phyloP scores from a whole-genome alignment of 2,329 filamentous ascomycete species.

The Aspergillus sp. region DNA sequence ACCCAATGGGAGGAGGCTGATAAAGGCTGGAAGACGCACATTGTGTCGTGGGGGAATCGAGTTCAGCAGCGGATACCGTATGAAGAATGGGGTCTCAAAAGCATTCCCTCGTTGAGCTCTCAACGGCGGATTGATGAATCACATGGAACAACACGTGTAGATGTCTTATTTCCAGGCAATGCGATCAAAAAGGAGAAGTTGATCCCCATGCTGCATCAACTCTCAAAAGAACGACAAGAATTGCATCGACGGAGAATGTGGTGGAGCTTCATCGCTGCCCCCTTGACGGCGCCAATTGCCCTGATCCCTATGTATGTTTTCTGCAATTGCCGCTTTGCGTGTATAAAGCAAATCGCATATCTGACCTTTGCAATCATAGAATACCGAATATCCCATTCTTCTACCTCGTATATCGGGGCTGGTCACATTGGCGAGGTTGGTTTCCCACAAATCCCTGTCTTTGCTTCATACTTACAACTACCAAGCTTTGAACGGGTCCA shows the following conservation, averaged over 20 bases:
- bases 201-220: conserved; percentile 61
- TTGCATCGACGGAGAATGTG: conserved; percentile 75
- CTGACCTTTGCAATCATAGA: conserved; percentile 45
- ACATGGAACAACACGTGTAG: conserved; percentile 66
- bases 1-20: conserved; percentile 82
- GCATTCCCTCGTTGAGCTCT: conserved; percentile 76
- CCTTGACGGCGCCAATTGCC: conserved; percentile 77
- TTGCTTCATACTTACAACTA: conserved; percentile 19
- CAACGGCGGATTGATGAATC: conserved; percentile 64
- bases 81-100: conserved; percentile 98
- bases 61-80: conserved; percentile 85
- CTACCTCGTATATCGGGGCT: conserved; percentile 85
- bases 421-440: conserved; percentile 77
- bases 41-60: conserved; percentile 83
- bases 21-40: conserved; percentile 80
- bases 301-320: conserved; percentile 75
- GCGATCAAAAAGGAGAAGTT: conserved; percentile 67
- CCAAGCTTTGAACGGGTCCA: conserved; percentile 74
- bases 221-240: conserved; percentile 77
- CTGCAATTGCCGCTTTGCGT: background rate
- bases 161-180: conserved; percentile 66
- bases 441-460: conserved; percentile 14
- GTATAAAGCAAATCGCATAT: background rate
- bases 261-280: conserved; percentile 80
- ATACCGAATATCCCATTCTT: conserved; percentile 96